A percentile compares a stretch with the other conserved stretches of the same genome.
Evolutionary conservation across 768 basidiomycete genomes (phyloP).

Genomic region (Termitomyces eurrhizus): DNA sequence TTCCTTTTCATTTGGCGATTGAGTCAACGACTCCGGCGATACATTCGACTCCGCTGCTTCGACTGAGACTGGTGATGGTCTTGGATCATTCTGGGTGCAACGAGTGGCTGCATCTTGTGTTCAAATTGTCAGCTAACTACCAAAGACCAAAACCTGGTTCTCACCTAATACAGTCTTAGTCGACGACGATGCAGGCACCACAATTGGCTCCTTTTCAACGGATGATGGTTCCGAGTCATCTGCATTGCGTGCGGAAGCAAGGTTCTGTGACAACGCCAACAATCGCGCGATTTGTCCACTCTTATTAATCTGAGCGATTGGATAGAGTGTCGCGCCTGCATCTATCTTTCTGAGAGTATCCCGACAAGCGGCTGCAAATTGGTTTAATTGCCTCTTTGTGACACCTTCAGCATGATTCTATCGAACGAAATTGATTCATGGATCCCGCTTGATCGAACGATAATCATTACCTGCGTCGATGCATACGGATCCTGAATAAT

Average conservation of each 20-base stretch:
- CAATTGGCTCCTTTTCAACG: not conserved
- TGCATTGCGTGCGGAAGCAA: not conserved
- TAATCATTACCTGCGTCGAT: constrained; percentile 6
- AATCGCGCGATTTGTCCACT: not conserved
- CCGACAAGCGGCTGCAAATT: not conserved
- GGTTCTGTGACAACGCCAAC: not conserved
- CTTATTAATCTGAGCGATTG: not conserved
- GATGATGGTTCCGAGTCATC: not conserved
- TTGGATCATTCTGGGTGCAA: not conserved
- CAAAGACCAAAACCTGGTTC: not conserved
- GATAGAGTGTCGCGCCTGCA: not conserved
- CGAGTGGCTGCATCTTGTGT: not conserved
- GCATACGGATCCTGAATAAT: constrained; percentile 23
- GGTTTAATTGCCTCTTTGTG: not conserved
- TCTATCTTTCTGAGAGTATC: not conserved
- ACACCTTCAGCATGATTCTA: constrained; percentile 17
- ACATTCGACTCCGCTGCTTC: not conserved
- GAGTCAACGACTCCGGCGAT: not conserved
- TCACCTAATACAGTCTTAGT: not conserved
- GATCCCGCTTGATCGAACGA: not conserved
- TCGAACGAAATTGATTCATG: not conserved
- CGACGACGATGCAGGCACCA: not conserved
- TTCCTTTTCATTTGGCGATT: not conserved
- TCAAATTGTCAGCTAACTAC: not conserved
- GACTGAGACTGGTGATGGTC: not conserved